These are phyloP conservation scores for Cystobasidium tubakii DNA, from an alignment of 768 basidiomycete species.

Conservation along the genomic window DNA sequence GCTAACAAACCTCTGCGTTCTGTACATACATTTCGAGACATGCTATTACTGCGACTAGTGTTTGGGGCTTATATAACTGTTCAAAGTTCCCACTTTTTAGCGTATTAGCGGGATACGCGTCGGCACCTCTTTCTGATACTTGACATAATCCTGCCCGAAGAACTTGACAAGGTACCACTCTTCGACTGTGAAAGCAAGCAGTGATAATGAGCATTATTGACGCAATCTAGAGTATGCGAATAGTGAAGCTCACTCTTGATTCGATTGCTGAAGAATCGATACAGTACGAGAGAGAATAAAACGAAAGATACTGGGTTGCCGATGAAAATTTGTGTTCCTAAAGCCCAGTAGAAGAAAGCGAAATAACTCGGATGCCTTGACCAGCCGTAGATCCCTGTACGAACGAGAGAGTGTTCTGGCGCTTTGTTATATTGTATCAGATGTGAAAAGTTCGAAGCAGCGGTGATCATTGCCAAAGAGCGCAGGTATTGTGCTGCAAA, in stretches of 20 bases:
- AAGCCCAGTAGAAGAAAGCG: conserved; percentile 96
- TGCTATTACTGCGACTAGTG: too few species aligned
- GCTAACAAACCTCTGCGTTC: too few species aligned
- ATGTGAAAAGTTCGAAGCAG: conserved; percentile 89
- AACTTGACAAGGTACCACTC: conserved; percentile 72
- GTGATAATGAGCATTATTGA: background rate
- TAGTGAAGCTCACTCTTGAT: conserved; percentile 65
- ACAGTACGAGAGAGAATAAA: conserved; percentile 63
- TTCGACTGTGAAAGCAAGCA: conserved; percentile 58
- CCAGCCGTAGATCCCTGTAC: conserved; percentile 82
- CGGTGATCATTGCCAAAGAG: conserved; percentile 93
- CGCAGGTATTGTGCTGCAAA: conserved; percentile 69
- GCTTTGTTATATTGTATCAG: conserved; percentile 69
- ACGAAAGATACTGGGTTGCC: conserved; percentile 74
- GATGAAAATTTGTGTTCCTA: conserved; percentile 85
- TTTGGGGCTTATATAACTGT: too few species aligned
- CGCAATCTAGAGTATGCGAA: too few species aligned
- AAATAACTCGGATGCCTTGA: conserved; percentile 88
- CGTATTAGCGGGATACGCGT: conserved; percentile 81
- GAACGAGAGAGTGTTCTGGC: conserved; percentile 71
- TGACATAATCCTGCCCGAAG: conserved; percentile 79
- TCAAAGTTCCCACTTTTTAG: conserved; percentile 48
- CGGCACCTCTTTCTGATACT: conserved; percentile 70
- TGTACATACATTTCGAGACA: too few species aligned
- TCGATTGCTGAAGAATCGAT: conserved; percentile 77